Percentiles rank a stretch among this genome's conserved stretches.
phyloP scores from a whole-genome alignment of 2,329 filamentous ascomycete species.

The Diaporthe longicolla region DNA sequence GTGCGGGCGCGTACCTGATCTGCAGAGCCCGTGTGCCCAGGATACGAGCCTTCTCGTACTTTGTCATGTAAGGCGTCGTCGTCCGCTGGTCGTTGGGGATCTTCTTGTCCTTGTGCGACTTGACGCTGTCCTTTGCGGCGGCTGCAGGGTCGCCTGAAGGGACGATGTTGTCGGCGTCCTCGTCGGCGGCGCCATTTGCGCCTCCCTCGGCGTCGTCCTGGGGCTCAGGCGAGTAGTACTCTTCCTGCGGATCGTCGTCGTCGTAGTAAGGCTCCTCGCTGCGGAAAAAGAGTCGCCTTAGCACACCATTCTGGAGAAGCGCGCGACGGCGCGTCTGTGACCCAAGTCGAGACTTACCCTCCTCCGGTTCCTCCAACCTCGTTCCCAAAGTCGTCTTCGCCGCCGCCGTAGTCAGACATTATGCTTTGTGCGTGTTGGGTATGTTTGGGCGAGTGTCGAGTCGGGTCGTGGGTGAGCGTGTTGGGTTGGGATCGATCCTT shows the following conservation, averaged over 20 bases:
- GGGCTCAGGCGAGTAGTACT: constrained; percentile 69
- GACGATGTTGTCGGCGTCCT: constrained; percentile 72
- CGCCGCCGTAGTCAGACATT: constrained; percentile 80
- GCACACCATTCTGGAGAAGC: constrained; percentile 45
- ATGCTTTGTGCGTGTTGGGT: constrained; percentile 26
- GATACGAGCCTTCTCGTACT: constrained; percentile 96
- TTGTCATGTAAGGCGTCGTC: constrained; percentile 99
- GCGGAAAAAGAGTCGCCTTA: constrained; percentile 46
- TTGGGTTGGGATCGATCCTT: constrained; percentile 2
- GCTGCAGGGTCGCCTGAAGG: constrained; percentile 74
- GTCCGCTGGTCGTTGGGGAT: constrained; percentile 89
- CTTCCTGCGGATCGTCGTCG: constrained; percentile 75
- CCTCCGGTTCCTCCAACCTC: constrained; percentile 44
- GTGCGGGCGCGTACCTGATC: constrained; percentile 78
- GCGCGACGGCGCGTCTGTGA: constrained; percentile 39
- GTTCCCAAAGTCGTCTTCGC: constrained; percentile 62
- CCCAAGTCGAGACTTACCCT: constrained; percentile 33
- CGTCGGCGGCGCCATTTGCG: constrained; percentile 66
- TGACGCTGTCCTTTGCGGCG: constrained; percentile 68
- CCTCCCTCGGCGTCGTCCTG: constrained; percentile 65
- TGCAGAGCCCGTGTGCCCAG: constrained; percentile 93
- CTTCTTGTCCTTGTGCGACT: constrained; percentile 82
- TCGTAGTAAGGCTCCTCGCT: constrained; percentile 81
- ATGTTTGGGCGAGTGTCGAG: background rate
- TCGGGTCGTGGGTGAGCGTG: background rate